Evolutionary conservation across 768 basidiomycete genomes (phyloP), one percentile per base, ranked within the genome.

Genomic region (Hericium rajendrae): DNA sequence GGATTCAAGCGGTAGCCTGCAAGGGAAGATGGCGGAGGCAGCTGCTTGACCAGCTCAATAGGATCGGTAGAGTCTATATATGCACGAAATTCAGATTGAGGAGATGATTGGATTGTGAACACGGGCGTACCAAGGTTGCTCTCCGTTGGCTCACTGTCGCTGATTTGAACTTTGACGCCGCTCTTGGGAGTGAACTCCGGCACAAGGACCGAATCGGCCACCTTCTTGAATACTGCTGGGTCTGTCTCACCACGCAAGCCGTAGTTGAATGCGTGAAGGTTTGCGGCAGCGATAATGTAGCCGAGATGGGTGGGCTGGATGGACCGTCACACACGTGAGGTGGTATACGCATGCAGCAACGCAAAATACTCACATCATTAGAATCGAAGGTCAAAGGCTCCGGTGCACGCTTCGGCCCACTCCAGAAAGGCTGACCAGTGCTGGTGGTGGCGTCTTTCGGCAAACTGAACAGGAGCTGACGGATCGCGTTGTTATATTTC

Each of bases 341-440:
- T 6, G 49, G 8, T 32, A 15, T 22, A 51, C 9, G 22, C 4
- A 26, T 12, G 26, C 11, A 26, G 32, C 26, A 51, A 53, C 4
- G 20, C 61, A 49, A 41, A 16, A 18, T 13, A 53, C 89, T 71
- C 67, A 97, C 95, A 66, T 97, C 85, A 62, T 78, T 85, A 10
- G 91, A 81, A 72, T 94, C 78, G 73, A 98, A 99, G 5, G 76
- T 76, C 61, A 99, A 75, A 26, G 95, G 78, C 51, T 97, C 93
- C 12, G 97, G 97, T 6, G 94, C 95, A 59, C 97, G 83, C 77
- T 99, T 99, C 2, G 97, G 97, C 18, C 94, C 93, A 64, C 92
- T 94, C 97, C 97, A 99, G 81, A 99, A 99, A 11, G 94, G 94
- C 64, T 93, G 91, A 5, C 97, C 97, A 18, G 85, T 87, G 66